Base-by-base conservation (phyloP, 169 alveolate species). In the Eimeria nieschulzi region DNA sequence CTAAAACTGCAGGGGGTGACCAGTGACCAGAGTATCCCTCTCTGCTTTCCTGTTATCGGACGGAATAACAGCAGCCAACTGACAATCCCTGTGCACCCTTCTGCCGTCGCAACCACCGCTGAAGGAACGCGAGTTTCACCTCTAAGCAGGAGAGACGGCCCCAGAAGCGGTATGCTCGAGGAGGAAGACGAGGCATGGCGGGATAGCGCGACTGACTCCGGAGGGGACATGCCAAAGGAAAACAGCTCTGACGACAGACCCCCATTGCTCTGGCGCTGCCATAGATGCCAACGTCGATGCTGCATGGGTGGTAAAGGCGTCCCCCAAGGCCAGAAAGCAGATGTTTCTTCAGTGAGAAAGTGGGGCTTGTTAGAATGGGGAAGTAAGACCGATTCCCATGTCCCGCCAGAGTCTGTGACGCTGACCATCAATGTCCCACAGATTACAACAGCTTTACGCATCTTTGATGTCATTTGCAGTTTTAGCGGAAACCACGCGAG, bases 401-500 rank as follows among this genome's bases (percentile, higher is more conserved):
- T 39, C 26, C 54, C 59, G 53, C 90, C 90, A 19, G 64, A 82
- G 61, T 59, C 46, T 6, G 78, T 82, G 46, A 82, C 76, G 0
- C 63, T 82, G 8, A 82, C 76, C 66, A 54, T 82, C 9, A 25
- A 63, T 9, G n/a, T 63, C 75, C 73, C 78, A 6, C 78, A 82
- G 59, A 61, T 46, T 19, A 59, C 59, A 21, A 39, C 12, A 13
- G 90, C 90, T 7, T 21, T 82, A 39, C 90, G 63, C 23, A 39
- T 82, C 12, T 82, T 82, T 63, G 90, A 82, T 63, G 78, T 55
- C 2, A 64, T 82, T 25, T 82, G 90, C 53, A 82, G 90, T 61
- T 17, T 68, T 33, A 59, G 46, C 9, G 78, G 59, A 46, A 21
- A 25, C 25, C 39, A 61, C 13, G 0, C 39, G 0, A 68, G 15